These are phyloP conservation scores for Solanum tacnaense DNA, from an alignment of 257 asterid species.

Conservation along the genomic window DNA sequence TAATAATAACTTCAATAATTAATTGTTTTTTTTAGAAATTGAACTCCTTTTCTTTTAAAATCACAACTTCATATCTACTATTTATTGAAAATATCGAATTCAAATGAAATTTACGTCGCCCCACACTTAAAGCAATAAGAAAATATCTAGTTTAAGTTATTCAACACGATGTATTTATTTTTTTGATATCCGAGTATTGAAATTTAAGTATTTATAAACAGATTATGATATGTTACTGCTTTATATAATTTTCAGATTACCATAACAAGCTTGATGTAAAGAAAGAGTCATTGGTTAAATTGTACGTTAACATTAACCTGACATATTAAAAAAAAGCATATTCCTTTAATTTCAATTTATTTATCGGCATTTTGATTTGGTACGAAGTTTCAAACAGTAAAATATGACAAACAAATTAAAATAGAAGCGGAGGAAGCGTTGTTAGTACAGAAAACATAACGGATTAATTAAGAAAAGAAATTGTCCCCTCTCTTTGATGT, in stretches of 20 bases:
- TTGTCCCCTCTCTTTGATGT: background rate
- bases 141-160: background rate
- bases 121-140: background rate
- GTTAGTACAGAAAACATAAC: background rate
- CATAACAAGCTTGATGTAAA: background rate
- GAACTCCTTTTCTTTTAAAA: background rate
- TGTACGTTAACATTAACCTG: background rate
- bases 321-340: background rate
- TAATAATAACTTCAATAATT: background rate
- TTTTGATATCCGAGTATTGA: background rate
- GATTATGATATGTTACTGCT: background rate
- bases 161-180: background rate
- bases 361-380: background rate
- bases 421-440: background rate
- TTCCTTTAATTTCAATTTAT: background rate
- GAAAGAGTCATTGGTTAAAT: background rate
- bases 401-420: too few species aligned
- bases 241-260: background rate
- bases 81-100: background rate
- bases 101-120: background rate
- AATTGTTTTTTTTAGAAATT: background rate
- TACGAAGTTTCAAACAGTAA: too few species aligned
- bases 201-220: background rate
- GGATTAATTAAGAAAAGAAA: background rate
- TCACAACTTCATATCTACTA: background rate